phyloP scores from a whole-genome alignment of 2,329 filamentous ascomycete species.

The Hypomyces perniciosus region DNA sequence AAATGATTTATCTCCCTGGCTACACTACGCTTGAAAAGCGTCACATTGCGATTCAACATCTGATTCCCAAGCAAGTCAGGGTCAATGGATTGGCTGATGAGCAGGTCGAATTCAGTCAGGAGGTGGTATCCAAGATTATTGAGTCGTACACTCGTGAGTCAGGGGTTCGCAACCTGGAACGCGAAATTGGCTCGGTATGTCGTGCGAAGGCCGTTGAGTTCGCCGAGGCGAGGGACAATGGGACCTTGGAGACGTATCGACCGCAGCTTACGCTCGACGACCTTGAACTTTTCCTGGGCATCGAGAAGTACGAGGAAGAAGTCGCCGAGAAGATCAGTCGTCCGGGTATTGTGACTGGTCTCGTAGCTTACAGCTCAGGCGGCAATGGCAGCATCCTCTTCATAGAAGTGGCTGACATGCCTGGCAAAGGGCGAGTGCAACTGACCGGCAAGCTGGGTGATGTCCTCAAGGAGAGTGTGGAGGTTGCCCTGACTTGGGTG shows the following conservation, averaged over 20 bases:
- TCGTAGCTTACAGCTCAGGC: conserved; percentile 89
- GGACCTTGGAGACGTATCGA: conserved; percentile 63
- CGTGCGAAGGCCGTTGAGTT: conserved; percentile 93
- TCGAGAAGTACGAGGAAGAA: conserved; percentile 91
- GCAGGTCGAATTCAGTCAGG: conserved; percentile 70
- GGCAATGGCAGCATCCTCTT: conserved; percentile 95
- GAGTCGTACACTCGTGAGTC: conserved; percentile 95
- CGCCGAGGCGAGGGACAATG: conserved; percentile 78
- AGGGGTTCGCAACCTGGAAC: conserved; percentile 91
- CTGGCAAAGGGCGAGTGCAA: conserved; percentile 83
- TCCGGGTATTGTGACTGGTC: conserved; percentile 89
- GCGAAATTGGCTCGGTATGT: conserved; percentile 91
- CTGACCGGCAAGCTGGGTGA: conserved; percentile 94
- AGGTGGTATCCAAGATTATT: conserved; percentile 91
- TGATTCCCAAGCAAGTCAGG: conserved; percentile 93
- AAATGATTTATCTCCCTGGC: conserved; percentile 85
- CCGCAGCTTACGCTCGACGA: conserved; percentile 70
- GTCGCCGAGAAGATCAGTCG: conserved; percentile 79
- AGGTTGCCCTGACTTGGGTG: conserved; percentile 94
- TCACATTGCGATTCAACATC: conserved; percentile 84
- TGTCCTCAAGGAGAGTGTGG: conserved; percentile 93
- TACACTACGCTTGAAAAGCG: conserved; percentile 97
- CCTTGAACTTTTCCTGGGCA: conserved; percentile 83
- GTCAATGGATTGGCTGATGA: conserved; percentile 76
- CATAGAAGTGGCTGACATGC: conserved; percentile 98